phyloP scores from a whole-genome alignment of 2,329 filamentous ascomycete species.

The Lithohypha guttulata region DNA sequence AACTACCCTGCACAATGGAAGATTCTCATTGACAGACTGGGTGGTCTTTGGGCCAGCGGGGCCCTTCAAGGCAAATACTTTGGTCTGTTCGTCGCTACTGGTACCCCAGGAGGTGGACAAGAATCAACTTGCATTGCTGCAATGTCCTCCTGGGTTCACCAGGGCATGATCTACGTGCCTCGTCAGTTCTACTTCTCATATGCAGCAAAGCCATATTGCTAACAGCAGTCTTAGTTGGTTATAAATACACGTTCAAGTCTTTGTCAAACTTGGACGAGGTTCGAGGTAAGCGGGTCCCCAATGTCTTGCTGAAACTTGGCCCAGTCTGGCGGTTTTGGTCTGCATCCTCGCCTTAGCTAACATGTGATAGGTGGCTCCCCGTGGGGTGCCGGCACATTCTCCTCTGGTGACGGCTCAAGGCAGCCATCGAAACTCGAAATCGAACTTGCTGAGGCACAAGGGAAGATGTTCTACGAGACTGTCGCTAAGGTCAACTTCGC shows the following conservation, averaged over 20 bases:
- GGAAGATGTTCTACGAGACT: conserved; percentile 69
- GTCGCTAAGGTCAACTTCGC: conserved; percentile 59
- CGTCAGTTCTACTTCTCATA: no score
- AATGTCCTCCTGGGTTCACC: conserved; percentile 80
- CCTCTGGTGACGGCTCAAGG: conserved; percentile 66
- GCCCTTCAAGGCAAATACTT: conserved; percentile 79
- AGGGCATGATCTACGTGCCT: conserved; percentile 94
- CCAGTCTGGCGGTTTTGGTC: no score
- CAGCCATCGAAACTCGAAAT: conserved; percentile 68
- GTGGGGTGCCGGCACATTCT: conserved; percentile 91
- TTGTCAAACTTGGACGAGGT: conserved; percentile 65
- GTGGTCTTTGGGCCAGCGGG: conserved; percentile 69
- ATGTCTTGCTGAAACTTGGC: no score
- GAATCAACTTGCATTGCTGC: conserved; percentile 72
- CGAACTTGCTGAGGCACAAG: conserved; percentile 69
- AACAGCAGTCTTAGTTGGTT: no score
- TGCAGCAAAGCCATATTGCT: no score
- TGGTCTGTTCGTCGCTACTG: conserved; percentile 85
- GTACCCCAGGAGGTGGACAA: conserved; percentile 75
- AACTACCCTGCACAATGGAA: conserved; percentile 98
- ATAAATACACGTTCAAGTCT: conserved; percentile 64
- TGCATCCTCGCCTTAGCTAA: no score
- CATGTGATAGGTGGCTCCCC: conserved; percentile 74
- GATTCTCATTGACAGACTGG: conserved; percentile 72
- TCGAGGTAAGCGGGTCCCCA: no score